Evolutionary conservation across 2,329 filamentous ascomycete species (phyloP), one percentile per base, ranked within the genome.

Genomic region (Trichoderma endophyticum): DNA sequence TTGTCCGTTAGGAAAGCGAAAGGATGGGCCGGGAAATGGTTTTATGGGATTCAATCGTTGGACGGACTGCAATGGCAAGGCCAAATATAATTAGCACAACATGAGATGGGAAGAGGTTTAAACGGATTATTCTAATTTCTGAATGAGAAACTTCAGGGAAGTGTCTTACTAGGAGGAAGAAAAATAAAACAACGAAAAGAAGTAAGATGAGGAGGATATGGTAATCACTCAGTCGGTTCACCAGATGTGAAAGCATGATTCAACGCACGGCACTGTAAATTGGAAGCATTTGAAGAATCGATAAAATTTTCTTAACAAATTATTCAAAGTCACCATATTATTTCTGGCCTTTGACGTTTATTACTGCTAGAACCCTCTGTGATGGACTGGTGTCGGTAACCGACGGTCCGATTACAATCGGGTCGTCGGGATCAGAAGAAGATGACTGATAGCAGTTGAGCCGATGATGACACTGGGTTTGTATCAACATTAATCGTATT

Each of bases 1-100:
- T 14, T 73, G 72, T n/a, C 72, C 72, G 32, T 73, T 68, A 5
- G 72, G 72, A 11, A 68, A 73, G 18, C 39, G 21, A 57, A 70
- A 72, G 6, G 59, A 18, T 28, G 60, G 57, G n/a, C 67, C 59
- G n/a, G 67, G 67, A 11, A 70, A 39, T 18, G 30, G 28, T 12
- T 28, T 54, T 6, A 21, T 48, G 12, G 26, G 26, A 21, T 43
- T 5, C 36, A 28, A 12, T 39, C 24, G 56, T 12, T 15, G 56
- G 39, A 3, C 39, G 18, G 15, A 43, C 39, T 43, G 3, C 39
- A 43, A n/a, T 43, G 39, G 7, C 39, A 9, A 43, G 39, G 39
- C 15, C 39, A n/a, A 18, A 43, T 43, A 9, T 3, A 8, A 15
- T 43, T 43, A 43, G 15, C 6, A 43, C 15, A 18, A 1, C 11